These are phyloP conservation scores for Helicocarpus griseus DNA, from an alignment of 2,329 filamentous ascomycete genomes.

Conservation along the genomic window DNA sequence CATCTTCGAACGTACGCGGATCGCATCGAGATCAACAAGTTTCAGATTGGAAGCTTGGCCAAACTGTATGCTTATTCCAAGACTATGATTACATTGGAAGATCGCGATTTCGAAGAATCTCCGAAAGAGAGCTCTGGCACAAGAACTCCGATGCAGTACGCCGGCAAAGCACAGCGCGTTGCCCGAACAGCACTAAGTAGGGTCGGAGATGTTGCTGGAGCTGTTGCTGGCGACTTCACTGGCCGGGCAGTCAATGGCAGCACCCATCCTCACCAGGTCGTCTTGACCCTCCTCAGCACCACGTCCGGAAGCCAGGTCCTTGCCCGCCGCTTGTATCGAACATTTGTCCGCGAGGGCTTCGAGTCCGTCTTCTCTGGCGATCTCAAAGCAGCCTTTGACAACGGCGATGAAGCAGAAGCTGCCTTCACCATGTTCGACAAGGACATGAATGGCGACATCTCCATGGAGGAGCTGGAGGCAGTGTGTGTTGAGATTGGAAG, in stretches of 20 bases:
- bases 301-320: conserved; percentile 70
- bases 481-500: conserved; percentile 91
- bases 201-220: conserved; percentile 75
- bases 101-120: conserved; percentile 65
- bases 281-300: conserved; percentile 64
- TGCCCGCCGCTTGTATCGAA: conserved; percentile 79
- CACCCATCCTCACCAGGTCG: conserved; percentile 74
- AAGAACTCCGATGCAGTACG: conserved; percentile 63
- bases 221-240: conserved; percentile 84
- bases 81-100: conserved; percentile 55
- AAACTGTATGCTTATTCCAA: conserved; percentile 59
- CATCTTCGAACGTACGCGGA: conserved; percentile 84
- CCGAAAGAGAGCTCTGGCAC: conserved; percentile 48
- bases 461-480: conserved; percentile 85
- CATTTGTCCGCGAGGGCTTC: conserved; percentile 63
- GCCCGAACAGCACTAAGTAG: conserved; percentile 67
- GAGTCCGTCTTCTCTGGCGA: conserved; percentile 73
- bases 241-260: conserved; percentile 58
- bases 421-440: conserved; percentile 92
- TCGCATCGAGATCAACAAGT: conserved; percentile 85
- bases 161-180: conserved; percentile 61
- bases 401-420: conserved; percentile 74
- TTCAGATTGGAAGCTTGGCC: conserved; percentile 62
- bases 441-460: conserved; percentile 93
- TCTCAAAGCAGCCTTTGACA: conserved; percentile 66